Evolutionary conservation across 257 asterid species (phyloP).

Genomic region (Euphrasia confusa): DNA sequence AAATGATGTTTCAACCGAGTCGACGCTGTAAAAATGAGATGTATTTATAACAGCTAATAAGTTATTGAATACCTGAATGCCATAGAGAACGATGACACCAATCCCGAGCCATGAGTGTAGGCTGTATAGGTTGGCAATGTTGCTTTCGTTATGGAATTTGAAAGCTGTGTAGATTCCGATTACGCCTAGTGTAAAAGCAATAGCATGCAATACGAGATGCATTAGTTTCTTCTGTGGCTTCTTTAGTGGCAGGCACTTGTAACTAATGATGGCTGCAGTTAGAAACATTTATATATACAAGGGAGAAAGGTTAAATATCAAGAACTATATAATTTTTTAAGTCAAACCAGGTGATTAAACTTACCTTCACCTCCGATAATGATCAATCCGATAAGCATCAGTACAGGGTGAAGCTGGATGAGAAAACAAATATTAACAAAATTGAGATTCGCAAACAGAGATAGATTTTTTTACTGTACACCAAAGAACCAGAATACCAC

Average conservation of each 20-base stretch:
- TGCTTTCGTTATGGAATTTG: conserved; percentile 82
- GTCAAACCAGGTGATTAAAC: not conserved
- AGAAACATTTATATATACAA: not conserved
- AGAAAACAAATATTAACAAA: conserved; percentile 21
- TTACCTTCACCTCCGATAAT: conserved; percentile 90
- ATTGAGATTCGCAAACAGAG: conserved; percentile 20
- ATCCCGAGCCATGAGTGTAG: conserved; percentile 96
- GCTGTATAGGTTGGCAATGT: conserved; percentile 84
- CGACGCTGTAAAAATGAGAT: too few species aligned
- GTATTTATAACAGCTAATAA: too few species aligned
- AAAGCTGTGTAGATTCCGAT: conserved; percentile 76
- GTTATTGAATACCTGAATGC: conserved; percentile 59
- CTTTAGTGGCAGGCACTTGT: conserved; percentile 71
- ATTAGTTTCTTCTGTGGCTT: conserved; percentile 73
- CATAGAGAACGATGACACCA: conserved; percentile 68
- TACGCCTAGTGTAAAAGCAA: conserved; percentile 77
- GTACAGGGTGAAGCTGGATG: conserved; percentile 81
- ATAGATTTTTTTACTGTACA: too few species aligned
- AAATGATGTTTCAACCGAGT: too few species aligned
- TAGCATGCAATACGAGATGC: conserved; percentile 70
- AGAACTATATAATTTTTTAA: too few species aligned
- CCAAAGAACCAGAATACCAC: too few species aligned
- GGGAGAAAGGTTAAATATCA: too few species aligned
- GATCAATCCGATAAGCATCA: conserved; percentile 81
- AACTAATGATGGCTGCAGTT: conserved; percentile 79